phyloP scores from a whole-genome alignment of 257 asterid species.

The Primulina tabacum region DNA sequence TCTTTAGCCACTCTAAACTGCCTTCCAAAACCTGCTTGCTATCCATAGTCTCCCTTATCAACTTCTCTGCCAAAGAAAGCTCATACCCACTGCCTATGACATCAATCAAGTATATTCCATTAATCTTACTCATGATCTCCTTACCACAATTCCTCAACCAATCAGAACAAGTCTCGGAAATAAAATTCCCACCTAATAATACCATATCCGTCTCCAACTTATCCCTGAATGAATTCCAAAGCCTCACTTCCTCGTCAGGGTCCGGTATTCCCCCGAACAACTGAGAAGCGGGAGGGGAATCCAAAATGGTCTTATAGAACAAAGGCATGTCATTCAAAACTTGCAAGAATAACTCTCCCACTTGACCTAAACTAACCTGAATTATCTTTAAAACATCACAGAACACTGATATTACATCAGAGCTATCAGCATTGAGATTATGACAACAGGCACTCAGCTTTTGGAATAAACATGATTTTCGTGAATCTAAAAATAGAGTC shows the following conservation, averaged over 20 bases:
- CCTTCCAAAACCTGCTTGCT: slow-evolving; percentile 89
- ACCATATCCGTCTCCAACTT: slow-evolving; percentile 74
- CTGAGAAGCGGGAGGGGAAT: slow-evolving; percentile 96
- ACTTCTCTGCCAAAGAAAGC: slow-evolving; percentile 85
- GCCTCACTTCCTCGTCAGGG: slow-evolving; percentile 86
- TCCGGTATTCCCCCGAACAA: slow-evolving; percentile 96
- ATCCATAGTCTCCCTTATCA: slow-evolving; percentile 90
- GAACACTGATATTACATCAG: slow-evolving; percentile 74
- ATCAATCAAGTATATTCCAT: slow-evolving; percentile 76
- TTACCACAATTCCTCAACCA: slow-evolving; percentile 93
- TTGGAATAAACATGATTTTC: slow-evolving; percentile 72
- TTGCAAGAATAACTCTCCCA: slow-evolving; percentile 91
- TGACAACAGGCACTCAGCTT: slow-evolving; percentile 67
- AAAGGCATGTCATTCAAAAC: slow-evolving; percentile 88
- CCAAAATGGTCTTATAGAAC: slow-evolving; percentile 79
- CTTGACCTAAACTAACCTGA: slow-evolving; percentile 88
- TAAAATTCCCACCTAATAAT: slow-evolving; percentile 60
- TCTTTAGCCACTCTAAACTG: slow-evolving; percentile 96
- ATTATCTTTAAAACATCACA: slow-evolving; percentile 81
- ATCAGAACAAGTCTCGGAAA: slow-evolving; percentile 80
- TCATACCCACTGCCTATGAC: slow-evolving; percentile 78
- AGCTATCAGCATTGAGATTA: slow-evolving; percentile 56
- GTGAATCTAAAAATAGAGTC: slow-evolving; percentile 70
- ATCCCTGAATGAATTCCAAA: slow-evolving; percentile 87
- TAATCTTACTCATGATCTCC: slow-evolving; percentile 73